Conservation (phyloP, 2,329 filamentous ascomycete genomes). For the Curvularia eragrostidis region DNA sequence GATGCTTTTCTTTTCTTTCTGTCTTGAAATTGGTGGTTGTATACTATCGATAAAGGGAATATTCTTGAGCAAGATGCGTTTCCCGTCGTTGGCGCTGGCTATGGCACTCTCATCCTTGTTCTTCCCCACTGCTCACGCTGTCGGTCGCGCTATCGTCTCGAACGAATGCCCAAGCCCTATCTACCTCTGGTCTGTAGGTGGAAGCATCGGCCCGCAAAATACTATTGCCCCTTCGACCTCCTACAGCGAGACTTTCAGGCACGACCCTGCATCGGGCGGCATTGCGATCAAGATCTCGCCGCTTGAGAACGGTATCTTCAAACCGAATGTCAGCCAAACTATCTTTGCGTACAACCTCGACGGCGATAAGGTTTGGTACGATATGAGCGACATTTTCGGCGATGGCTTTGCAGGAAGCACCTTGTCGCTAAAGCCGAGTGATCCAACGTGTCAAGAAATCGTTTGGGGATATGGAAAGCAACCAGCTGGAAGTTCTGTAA, state of each 20-base stretch:
- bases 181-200: slow-evolving; percentile 42
- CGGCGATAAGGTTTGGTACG: slow-evolving; percentile 33
- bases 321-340: slow-evolving; percentile 39
- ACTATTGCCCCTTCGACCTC: slow-evolving; percentile 31
- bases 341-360: slow-evolving; percentile 42
- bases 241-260: slow-evolving; percentile 34
- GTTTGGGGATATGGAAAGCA: slow-evolving; percentile 33
- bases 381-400: slow-evolving; percentile 39
- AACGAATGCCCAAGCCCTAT: slow-evolving; percentile 40
- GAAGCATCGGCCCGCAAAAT: slow-evolving; percentile 23
- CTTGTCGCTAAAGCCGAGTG: slow-evolving; percentile 33
- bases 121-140: slow-evolving; percentile 19
- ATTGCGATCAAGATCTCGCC: slow-evolving; percentile 35
- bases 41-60: neutral
- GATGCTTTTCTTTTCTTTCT: neutral
- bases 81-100: neutral
- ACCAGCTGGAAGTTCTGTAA: slow-evolving; percentile 33
- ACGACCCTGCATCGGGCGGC: slow-evolving; percentile 30
- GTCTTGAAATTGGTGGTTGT: too few relatives aligned
- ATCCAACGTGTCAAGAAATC: slow-evolving; percentile 33
- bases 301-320: slow-evolving; percentile 30
- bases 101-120: slow-evolving; percentile 1
- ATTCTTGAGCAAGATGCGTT: neutral
- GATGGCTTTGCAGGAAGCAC: slow-evolving; percentile 36
- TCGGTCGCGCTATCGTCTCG: slow-evolving; percentile 41